Evolutionary conservation across 176 grass and related monocot genomes (phyloP), one percentile per base, ranked within the genome.

Genomic region (Cenchrus purpureus): DNA sequence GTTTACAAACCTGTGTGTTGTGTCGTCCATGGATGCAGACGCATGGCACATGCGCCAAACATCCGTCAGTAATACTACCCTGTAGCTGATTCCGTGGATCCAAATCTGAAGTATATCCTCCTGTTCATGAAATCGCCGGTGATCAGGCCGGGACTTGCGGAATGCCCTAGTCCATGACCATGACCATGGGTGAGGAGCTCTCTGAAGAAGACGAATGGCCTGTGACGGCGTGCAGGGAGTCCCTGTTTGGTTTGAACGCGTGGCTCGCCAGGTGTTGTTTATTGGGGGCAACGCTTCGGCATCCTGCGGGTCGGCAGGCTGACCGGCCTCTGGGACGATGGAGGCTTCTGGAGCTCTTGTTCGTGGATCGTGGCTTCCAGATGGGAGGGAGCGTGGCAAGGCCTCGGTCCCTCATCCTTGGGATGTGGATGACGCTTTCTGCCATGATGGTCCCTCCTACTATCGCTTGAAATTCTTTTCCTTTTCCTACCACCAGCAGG

Each of bases 41-140:
- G 17, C 77, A 54, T 60, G 50, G 31, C 28, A 29, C 69, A 40
- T 40, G 3, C 37, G 37, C 8, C 73, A 55, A 50, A 78, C 71
- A 64, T 75, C 56, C n/a, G 3, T 71, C 66, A 86, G 59, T 73
- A 83, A 71, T 68, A 69, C 40, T 68, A 70, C 40, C 73, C 49
- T 78, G 65, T 82, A 66, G 71, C 2, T 61, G 40, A 0, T 83
- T 40, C 7, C 49, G 17, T 71, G 14, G 65, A 68, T 67, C 16
- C 50, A 70, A 68, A 76, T 67, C 51, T 82, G 13, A 65, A 58
- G 50, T 4, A 49, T n/a, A 8, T 29, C 2, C 48, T 53, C 12
- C 45, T 68, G 25, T 52, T 56, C 53, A 3, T 1, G 51, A 0
- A 17, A 40, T 65, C 32, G 25, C 25, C 8, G 14, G 15, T 66